Evolutionary conservation across 2,329 filamentous ascomycete species (phyloP), one percentile per base, ranked within the genome.

Genomic region (Cladosporium sp.): DNA sequence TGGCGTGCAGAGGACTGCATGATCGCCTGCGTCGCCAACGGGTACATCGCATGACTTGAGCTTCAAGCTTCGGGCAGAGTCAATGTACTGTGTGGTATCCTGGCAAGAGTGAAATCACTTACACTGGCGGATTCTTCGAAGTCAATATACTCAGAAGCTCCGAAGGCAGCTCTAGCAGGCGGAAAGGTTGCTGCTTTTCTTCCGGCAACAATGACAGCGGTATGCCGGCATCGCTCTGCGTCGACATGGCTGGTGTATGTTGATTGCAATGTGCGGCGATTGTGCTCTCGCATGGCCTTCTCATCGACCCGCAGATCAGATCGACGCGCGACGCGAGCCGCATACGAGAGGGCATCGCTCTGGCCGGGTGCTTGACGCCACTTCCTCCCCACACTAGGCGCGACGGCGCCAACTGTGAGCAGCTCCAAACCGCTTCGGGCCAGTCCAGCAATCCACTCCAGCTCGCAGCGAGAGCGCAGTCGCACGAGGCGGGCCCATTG

Each of bases 121-220:
- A 79, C 76, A 60, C 66, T 36, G 73, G 71, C 37, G 73, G 69
- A 58, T 77, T 71, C n/a, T 77, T 73, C 8, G 77, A 75, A 19
- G 78, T 74, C 34, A 87, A 67, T 42, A 83, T 68, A 35, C 79
- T 76, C 12, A 83, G 76, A 35, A 87, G 65, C 34, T 84, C 81
- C 2, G 81, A 71, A 12, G 84, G 79, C 17, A 87, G 75, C 71
- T 87, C 84, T 19, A 87, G 75, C 32, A 87, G 73, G 37, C 81
- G 78, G 67, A 85, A 81, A 20, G 76, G 76, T 63, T 83, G 77
- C 62, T 83, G 77, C 12, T 73, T 62, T 48, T 74, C 70, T 58
- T 68, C 68, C n/a, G 68, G 61, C 50, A 73, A 67, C 28, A 80
- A 65, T 51, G 72, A 70, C 61, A 82, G 73, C 22, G 74, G 70